Base-by-base conservation (phyloP, 2,329 filamentous ascomycete genomes). In the Xylariomycetidae sp. region DNA sequence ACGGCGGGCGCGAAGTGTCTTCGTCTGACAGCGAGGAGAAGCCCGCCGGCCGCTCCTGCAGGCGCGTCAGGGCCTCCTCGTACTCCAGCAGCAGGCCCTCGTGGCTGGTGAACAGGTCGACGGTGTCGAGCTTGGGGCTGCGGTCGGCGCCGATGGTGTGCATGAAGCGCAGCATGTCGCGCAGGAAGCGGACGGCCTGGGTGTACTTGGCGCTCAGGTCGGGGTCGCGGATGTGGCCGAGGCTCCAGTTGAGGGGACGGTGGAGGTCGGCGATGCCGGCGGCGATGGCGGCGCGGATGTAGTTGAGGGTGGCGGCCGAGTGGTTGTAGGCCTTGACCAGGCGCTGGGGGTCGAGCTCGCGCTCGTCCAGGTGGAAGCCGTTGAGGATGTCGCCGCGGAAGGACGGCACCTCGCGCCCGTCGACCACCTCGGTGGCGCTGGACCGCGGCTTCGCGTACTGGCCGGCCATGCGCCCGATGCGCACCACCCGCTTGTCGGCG, bases 321-420 rank as follows among this genome's bases (percentile, higher is more conserved):
- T 96, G 84, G 62, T 95, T 92, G 67, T 98, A 98, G 4, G 92
- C 92, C 42, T 68, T 79, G 24, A 96, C 84, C 6, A 98, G 73
- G 24, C 92, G 76, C 31, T 76, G 74, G 1, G 92, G 90, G 54
- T 96, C 87, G 20, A 94, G 80, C 24, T 74, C 74, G 35, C 92
- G 70, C 43, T 89, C 78, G n/a, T 82, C 76, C 0, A 78, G 64
- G 23, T 78, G 74, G 62, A 82, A 95, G 17, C 90, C 90, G 55
- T 98, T 98, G 44, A 98, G 71, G 40, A 96, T 96, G 50, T 98
- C 92, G 12, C 92, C 92, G 32, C 92, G 74, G 71, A 96, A 98
- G 25, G 85, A 92, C 4, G 86, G 85, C 34, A 95, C 82, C 53
- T 87, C 77, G 39, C 77, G 76, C 32, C 88, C 89, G 44, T 93